Evolutionary conservation across 352 stramenopile genomes (phyloP).

Genomic region (Phytophthora fragariaefolia): DNA sequence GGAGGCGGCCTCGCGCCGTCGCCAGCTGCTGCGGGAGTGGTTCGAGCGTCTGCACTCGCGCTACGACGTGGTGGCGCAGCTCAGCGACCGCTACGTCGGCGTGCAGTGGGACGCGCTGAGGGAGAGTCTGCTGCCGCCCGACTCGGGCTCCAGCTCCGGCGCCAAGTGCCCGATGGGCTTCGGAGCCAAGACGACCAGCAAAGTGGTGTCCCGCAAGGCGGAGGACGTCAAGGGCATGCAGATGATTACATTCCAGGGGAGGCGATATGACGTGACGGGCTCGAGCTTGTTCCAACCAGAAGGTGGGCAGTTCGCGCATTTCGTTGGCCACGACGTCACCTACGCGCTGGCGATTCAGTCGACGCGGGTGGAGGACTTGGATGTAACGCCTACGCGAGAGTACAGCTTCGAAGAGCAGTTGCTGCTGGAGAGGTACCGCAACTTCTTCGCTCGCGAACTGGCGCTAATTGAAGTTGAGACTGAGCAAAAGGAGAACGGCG

Average conservation of each 20-base stretch:
- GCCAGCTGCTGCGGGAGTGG: constrained; percentile 57
- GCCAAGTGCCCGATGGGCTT: constrained; percentile 73
- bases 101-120: constrained; percentile 53
- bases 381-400: constrained; percentile 36
- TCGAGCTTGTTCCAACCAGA: constrained; percentile 55
- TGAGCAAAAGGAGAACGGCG: constrained; percentile 12
- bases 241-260: constrained; percentile 63
- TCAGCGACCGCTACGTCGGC: constrained; percentile 54
- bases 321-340: constrained; percentile 72
- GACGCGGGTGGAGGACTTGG: constrained; percentile 42
- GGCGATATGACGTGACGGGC: constrained; percentile 58
- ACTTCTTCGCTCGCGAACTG: constrained; percentile 50
- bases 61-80: constrained; percentile 53
- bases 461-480: constrained; percentile 34
- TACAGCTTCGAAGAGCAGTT: constrained; percentile 72
- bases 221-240: constrained; percentile 32
- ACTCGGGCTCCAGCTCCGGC: constrained; percentile 18
- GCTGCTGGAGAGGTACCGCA: constrained; percentile 59
- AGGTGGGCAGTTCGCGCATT: constrained; percentile 48
- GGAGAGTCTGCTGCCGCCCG: constrained; percentile 39
- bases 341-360: constrained; percentile 61
- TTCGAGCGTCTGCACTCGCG: constrained; percentile 56
- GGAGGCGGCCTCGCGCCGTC: constrained; percentile 29
- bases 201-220: constrained; percentile 28
- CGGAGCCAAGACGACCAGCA: constrained; percentile 40